These are phyloP conservation scores for Berberis thunbergii DNA, from an alignment of 164 flowering plant species.

Conservation along the genomic window DNA sequence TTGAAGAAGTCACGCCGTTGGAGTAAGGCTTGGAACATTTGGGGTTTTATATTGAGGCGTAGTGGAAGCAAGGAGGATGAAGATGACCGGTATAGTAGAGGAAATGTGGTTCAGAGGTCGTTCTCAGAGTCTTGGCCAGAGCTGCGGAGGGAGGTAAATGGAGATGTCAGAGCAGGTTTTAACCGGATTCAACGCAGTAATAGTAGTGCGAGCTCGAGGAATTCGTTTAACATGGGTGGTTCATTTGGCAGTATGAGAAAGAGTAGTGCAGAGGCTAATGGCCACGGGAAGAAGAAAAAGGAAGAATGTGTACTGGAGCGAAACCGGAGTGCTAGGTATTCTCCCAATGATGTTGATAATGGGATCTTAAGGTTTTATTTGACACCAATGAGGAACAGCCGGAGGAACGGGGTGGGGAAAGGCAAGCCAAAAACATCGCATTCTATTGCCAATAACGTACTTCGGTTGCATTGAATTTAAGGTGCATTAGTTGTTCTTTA, in stretches of 20 bases:
- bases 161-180: conserved; percentile 30
- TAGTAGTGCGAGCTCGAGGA: conserved; percentile 78
- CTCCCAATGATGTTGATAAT: conserved; percentile 51
- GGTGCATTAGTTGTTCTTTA: conserved; percentile 12
- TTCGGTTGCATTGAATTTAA: conserved; percentile 53
- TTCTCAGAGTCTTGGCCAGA: conserved; percentile 89
- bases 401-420: conserved; percentile 47
- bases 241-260: conserved; percentile 29
- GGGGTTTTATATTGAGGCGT: conserved; percentile 68
- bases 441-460: conserved; percentile 69
- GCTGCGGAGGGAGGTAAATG: conserved; percentile 39
- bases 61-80: conserved; percentile 55
- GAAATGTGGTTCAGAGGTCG: conserved; percentile 71
- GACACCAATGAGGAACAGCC: conserved; percentile 72
- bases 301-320: conserved; percentile 47
- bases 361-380: conserved; percentile 72
- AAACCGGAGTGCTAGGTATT: conserved; percentile 47
- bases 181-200: conserved; percentile 53
- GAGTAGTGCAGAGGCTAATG: conserved; percentile 27
- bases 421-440: conserved; percentile 44
- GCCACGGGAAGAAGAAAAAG: conserved; percentile 29
- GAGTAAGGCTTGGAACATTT: conserved; percentile 76
- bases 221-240: conserved; percentile 30
- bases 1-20: conserved; percentile 67
- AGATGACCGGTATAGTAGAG: conserved; percentile 52